Evolutionary conservation across 2,329 filamentous ascomycete species (phyloP).

Genomic region (Elsinoe fawcettii): DNA sequence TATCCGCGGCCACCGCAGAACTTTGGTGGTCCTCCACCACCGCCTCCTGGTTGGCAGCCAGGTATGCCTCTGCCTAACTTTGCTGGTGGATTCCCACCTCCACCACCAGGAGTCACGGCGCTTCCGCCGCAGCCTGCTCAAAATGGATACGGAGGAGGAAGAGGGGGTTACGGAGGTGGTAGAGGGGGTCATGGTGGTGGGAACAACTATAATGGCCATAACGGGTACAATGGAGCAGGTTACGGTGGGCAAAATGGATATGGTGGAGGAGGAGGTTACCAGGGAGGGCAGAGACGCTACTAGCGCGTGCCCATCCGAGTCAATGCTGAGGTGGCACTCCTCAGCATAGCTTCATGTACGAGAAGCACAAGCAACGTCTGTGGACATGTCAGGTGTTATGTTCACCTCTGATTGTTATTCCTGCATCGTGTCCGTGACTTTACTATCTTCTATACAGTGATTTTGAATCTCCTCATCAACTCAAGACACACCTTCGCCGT

Average conservation of each 20-base stretch:
- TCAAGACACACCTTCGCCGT: neutral
- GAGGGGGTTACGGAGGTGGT: constrained; percentile 25
- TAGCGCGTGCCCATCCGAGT: neutral
- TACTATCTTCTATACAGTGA: no score
- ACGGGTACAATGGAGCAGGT: constrained; percentile 17
- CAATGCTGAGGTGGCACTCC: neutral
- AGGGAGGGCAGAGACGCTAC: constrained; percentile 12
- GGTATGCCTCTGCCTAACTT: constrained; percentile 19
- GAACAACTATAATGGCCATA: constrained; percentile 16
- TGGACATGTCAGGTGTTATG: no score
- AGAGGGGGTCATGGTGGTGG: constrained; percentile 18
- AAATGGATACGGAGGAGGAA: constrained; percentile 21
- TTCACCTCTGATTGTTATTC: no score
- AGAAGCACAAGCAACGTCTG: no score
- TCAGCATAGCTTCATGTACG: neutral
- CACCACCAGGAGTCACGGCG: constrained; percentile 19
- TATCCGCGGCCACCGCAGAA: constrained; percentile 23
- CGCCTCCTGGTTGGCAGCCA: constrained; percentile 20
- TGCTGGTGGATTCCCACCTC: constrained; percentile 18
- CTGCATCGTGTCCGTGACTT: no score
- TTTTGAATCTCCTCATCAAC: no score
- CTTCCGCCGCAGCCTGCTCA: constrained; percentile 19
- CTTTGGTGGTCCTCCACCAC: constrained; percentile 22
- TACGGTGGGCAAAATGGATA: constrained; percentile 16
- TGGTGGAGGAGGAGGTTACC: constrained; percentile 17